phyloP scores from a whole-genome alignment of 139 green algal genomes.

The Picochlorum sp. region DNA sequence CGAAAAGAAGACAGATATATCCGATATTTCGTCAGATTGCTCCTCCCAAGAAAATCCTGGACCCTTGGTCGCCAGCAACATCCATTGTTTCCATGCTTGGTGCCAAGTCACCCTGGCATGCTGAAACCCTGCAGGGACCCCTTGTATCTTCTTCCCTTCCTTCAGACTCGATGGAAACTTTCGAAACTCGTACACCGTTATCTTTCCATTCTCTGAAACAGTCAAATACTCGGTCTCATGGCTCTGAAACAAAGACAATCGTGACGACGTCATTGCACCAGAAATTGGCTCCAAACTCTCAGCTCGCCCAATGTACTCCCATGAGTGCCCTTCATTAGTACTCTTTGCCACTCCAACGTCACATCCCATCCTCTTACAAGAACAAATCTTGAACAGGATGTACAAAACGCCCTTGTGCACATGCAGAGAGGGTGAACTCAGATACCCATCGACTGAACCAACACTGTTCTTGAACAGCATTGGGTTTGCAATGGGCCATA shows the following conservation, averaged over 20 bases:
- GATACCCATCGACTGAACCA: neutral
- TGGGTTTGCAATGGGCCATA: constrained; percentile 27
- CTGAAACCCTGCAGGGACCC: neutral
- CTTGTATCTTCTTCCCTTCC: neutral
- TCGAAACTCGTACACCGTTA: neutral
- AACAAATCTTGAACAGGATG: constrained; percentile 15
- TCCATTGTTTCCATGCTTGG: neutral
- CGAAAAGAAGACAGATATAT: neutral
- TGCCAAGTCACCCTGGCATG: neutral
- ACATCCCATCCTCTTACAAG: neutral
- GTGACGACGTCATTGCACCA: constrained; percentile 1
- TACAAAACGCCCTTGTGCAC: neutral
- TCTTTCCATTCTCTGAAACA: neutral
- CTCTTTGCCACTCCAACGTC: constrained; percentile 14
- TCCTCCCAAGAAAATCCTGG: neutral
- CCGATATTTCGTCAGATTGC: neutral
- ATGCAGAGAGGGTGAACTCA: neutral
- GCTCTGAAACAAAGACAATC: neutral
- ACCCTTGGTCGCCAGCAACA: neutral
- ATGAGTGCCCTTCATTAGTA: constrained; percentile 9
- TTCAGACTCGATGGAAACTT: neutral
- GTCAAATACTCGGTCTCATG: constrained; percentile 17
- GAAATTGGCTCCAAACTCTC: neutral
- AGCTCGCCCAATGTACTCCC: constrained; percentile 13
- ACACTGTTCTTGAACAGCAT: constrained; percentile 7